A percentile compares a stretch with the other conserved stretches of the same genome.
Conservation (phyloP, 1,284 basidiomycete genomes). For the Prillingera fragicola region DNA sequence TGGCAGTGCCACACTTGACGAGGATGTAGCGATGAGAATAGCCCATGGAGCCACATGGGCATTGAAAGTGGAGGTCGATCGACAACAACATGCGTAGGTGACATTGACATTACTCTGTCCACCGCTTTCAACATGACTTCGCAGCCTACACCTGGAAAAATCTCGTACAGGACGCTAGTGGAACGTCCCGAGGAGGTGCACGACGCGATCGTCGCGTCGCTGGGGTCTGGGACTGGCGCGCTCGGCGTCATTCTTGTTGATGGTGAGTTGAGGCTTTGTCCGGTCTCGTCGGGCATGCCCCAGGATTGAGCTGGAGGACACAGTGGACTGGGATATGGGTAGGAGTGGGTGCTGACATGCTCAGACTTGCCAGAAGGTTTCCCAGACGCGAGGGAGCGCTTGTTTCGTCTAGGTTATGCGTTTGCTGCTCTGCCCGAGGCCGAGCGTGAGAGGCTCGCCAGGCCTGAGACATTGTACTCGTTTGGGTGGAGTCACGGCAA, state of each 20-base stretch:
- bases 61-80: too few relatives aligned
- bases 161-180: conserved; percentile 63
- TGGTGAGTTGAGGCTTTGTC: conserved; percentile 24
- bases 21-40: too few relatives aligned
- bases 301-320: conserved; percentile 6
- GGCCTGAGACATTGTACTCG: conserved; percentile 39
- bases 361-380: conserved; percentile 67
- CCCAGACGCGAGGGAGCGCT: conserved; percentile 57
- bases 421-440: conserved; percentile 66
- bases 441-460: conserved; percentile 61
- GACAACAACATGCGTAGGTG: too few relatives aligned
- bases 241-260: conserved; percentile 74
- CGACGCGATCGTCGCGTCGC: conserved; percentile 60
- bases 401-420: conserved; percentile 65
- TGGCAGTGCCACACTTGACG: too few relatives aligned
- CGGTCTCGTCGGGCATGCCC: conserved; percentile 4
- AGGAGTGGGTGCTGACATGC: not conserved
- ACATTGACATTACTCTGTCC: too few relatives aligned
- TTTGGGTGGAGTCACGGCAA: conserved; percentile 95
- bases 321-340: not conserved
- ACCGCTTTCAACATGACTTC: too few relatives aligned
- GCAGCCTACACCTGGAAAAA: too few relatives aligned
- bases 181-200: conserved; percentile 58
- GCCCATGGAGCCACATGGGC: too few relatives aligned
- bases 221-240: conserved; percentile 67